Percentiles rank a stretch among this genome's conserved stretches.
Evolutionary conservation across 805 yeast genomes (phyloP).

Genomic region (Candida loeiensis): DNA sequence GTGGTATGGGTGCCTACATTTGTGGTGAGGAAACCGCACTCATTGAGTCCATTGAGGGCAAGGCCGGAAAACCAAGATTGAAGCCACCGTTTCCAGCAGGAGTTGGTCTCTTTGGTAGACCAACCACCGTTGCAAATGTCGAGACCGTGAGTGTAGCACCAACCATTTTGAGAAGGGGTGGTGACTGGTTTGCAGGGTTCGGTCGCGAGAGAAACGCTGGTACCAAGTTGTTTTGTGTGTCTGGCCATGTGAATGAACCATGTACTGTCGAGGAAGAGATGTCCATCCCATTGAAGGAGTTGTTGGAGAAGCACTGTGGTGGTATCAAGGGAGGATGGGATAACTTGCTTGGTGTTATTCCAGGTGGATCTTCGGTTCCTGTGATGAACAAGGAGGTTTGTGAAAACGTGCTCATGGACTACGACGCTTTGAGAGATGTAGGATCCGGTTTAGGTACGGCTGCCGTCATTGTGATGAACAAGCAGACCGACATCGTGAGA

Average conservation of each 20-base stretch:
- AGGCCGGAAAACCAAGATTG: constrained; percentile 89
- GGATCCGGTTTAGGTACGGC: constrained; percentile 92
- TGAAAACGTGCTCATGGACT: constrained; percentile 77
- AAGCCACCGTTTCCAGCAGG: constrained; percentile 97
- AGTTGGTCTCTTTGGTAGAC: constrained; percentile 87
- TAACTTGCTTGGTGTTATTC: constrained; percentile 79
- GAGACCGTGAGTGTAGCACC: constrained; percentile 91
- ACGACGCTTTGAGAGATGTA: constrained; percentile 77
- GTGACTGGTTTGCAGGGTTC: constrained; percentile 78
- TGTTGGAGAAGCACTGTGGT: constrained; percentile 85
- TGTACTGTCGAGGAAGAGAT: constrained; percentile 92
- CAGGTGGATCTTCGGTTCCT: constrained; percentile 90
- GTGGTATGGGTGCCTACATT: constrained; percentile 92
- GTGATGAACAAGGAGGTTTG: constrained; percentile 66
- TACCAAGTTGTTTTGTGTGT: constrained; percentile 78
- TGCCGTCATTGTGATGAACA: constrained; percentile 88
- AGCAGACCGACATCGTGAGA: constrained; percentile 77
- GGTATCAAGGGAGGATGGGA: constrained; percentile 94
- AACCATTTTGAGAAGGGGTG: constrained; percentile 84
- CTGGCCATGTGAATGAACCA: constrained; percentile 89
- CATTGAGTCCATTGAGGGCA: constrained; percentile 86
- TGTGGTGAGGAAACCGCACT: constrained; percentile 93
- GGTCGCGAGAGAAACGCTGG: constrained; percentile 86
- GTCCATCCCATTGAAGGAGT: constrained; percentile 82
- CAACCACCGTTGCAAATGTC: constrained; percentile 86